Base-by-base conservation (phyloP, 768 basidiomycete genomes). In the Kondoa subrosea region DNA sequence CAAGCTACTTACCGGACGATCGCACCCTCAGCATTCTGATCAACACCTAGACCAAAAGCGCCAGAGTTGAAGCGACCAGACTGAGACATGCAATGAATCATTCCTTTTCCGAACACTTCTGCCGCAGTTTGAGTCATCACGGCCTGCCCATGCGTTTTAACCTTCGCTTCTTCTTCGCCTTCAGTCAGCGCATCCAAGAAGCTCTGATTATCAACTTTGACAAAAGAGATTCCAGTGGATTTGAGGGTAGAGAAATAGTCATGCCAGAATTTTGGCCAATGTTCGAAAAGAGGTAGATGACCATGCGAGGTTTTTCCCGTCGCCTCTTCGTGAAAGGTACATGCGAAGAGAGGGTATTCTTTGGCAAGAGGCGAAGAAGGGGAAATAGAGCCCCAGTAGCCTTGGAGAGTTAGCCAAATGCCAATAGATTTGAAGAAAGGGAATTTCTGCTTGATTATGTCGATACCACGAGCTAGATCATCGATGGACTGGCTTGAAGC, bases 121-220 rank as follows among this genome's bases (percentile, higher is more conserved):
- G 12, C 21, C 3, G 72, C 71, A 3, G 68, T 69, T 0, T 26
- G 2, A 25, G 33, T 58, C 32, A 72, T 64, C 30, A 62, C 27
- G 21, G 40, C 40, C 8, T 50, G 40, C 3, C 0, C 0, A 34
- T 69, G 57, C 25, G 69, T 30, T 15, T 57, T 26, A 12, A n/a
- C 17, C 29, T 60, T 66, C 25, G 40, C 50, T 27, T n/a, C 69
- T 63, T 66, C 70, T 1, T 56, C 60, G 2, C 69, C 69, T 34
- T 61, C 33, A 1, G 25, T 16, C 34, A 73, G 8, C 1, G 56
- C 60, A 34, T 73, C 72, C 40, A 72, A 21, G 32, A 31, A 50
- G 2, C 71, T 66, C 63, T 72, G 72, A 63, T 74, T 71, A 66
- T 74, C 74, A n/a, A 74, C 67, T 56, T 74, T 74, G 65, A 74